Evolutionary conservation across 495 filamentous ascomycete genomes (phyloP), one percentile per base, ranked within the genome.

Genomic region (Elaphomyces granulatus): DNA sequence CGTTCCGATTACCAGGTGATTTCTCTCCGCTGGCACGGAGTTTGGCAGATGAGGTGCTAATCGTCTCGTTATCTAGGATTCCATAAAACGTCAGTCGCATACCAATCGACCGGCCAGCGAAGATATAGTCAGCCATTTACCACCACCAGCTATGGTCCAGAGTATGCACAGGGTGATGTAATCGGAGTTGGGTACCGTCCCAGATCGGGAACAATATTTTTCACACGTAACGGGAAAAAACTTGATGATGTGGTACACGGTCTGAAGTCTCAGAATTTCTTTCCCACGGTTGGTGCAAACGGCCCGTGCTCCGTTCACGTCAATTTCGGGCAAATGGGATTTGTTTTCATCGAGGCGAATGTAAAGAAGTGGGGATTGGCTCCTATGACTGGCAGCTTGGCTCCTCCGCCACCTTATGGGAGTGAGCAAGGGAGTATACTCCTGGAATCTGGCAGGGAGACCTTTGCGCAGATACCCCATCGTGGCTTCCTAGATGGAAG

Each of bases 331-430:
- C 90, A 98, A 54, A 80, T 86, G 48, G 90, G 90, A 31, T 98
- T 95, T 50, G 90, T 96, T 14, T 98, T 95, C 52, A 96, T 98
- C 53, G 90, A 98, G 61, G 90, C 86, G 32, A 98, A 98, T 47
- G 90, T 98, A 28, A 98, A 98, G 72, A 96, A 95, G 70, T 96
- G 90, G 90, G 90, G 90, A 4, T 63, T 98, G 38, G 90, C 90
- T 34, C 90, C 90, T 9, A 92, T 92, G 74, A 93, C 87, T 1
- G 90, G 90, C 31, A 92, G 83, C 52, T 69, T 96, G 30, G 92
- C 88, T 31, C 92, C 90, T 10, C 90, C 90, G 20, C 90, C 90
- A 32, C 92, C 90, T 3, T 98, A 98, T 51, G 90, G 90, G 15
- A 90, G 82, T 41, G 90, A 95, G 58, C 84, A 93, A 55, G 90